A percentile compares a stretch with the other conserved stretches of the same genome.
Evolutionary conservation across 208 protist genomes (phyloP).

Genomic region (Trypanosoma melophagium): DNA sequence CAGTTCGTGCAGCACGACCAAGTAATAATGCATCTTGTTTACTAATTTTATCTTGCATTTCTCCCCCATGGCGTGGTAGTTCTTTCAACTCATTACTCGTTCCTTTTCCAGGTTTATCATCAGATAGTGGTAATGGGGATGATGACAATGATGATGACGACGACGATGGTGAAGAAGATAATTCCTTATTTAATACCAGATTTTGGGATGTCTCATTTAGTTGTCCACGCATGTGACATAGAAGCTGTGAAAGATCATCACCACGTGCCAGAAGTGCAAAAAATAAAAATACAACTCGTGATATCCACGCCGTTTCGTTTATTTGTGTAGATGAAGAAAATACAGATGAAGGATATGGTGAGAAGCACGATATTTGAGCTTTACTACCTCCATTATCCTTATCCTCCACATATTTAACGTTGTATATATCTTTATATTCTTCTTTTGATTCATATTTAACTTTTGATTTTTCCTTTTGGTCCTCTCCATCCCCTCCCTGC

Average conservation of each 20-base stretch:
- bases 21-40: conserved; percentile 9
- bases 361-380: not conserved
- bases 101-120: no score
- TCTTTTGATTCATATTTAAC: no score
- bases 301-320: not conserved
- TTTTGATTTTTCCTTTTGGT: no score
- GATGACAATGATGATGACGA: not conserved
- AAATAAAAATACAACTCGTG: conserved; percentile 10
- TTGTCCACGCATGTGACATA: conserved; percentile 8
- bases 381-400: not conserved
- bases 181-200: not conserved
- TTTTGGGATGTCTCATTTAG: not conserved
- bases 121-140: not conserved
- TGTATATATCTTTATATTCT: no score
- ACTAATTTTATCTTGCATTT: not conserved
- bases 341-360: not conserved
- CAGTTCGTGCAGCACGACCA: conserved; percentile 23
- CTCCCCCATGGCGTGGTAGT: not conserved
- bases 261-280: conserved; percentile 20
- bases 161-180: no score
- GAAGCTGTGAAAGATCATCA: conserved; percentile 16
- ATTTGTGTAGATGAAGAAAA: not conserved
- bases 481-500: no score
- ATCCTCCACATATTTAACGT: not conserved
- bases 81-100: not conserved